phyloP scores from a whole-genome alignment of 1,139 yeast genomes.

The Petasospora fabianii region DNA sequence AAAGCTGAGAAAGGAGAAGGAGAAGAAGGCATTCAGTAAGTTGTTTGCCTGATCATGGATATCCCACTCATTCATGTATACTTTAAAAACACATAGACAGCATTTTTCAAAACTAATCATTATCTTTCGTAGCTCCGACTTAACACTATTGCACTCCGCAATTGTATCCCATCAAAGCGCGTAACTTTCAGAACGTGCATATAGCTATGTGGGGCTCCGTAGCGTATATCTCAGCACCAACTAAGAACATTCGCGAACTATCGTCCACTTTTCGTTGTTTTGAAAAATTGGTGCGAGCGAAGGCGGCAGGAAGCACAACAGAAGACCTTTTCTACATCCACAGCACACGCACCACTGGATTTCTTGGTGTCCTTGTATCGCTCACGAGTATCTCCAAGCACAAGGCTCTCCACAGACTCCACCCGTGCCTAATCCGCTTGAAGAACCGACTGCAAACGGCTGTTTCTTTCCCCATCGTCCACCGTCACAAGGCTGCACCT shows the following conservation, averaged over 20 bases:
- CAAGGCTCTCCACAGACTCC: constrained; percentile 4
- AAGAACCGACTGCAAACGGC: constrained; percentile 1
- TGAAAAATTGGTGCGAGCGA: constrained; percentile 13
- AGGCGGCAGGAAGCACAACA: constrained; percentile 1
- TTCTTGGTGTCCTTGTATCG: constrained; percentile 11
- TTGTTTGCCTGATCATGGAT: constrained; percentile 57
- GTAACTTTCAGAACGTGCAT: neutral
- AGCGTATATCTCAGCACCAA: constrained; percentile 19
- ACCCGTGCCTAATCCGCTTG: constrained; percentile 3
- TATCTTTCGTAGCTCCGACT: too few relatives aligned
- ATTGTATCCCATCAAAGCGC: neutral
- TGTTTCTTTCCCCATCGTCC: neutral
- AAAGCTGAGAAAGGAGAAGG: constrained; percentile 58
- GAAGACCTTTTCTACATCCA: neutral
- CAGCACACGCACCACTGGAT: constrained; percentile 6
- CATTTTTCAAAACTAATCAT: too few relatives aligned
- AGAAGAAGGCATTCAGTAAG: constrained; percentile 81
- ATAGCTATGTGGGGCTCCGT: too few relatives aligned
- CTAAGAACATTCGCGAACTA: constrained; percentile 4
- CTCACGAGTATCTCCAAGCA: constrained; percentile 6
- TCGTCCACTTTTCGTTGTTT: constrained; percentile 7
- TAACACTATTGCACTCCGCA: too few relatives aligned
- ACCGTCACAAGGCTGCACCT: neutral
- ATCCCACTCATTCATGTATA: too few relatives aligned
- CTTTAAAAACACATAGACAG: neutral